Evolutionary conservation across 768 basidiomycete species (phyloP).

Genomic region (Mycena rebaudengoi): DNA sequence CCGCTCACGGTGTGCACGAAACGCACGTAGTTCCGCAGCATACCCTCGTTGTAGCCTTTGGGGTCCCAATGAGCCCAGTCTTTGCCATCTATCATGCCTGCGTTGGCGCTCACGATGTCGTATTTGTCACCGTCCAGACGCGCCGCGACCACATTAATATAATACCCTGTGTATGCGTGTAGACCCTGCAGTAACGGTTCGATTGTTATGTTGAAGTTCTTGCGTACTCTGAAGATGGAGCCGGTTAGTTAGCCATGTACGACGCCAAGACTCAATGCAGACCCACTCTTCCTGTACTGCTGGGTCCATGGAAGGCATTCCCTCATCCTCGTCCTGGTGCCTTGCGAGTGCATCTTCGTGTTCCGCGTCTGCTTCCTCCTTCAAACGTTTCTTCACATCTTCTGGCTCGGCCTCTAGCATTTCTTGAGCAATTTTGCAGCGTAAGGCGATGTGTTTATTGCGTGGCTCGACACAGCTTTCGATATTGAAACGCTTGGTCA

Average conservation of each 20-base stretch:
- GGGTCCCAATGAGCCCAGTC: constrained; percentile 3
- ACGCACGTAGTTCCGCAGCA: not conserved
- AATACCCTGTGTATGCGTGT: not conserved
- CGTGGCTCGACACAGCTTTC: not conserved
- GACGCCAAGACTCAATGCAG: not conserved
- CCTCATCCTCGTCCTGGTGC: not conserved
- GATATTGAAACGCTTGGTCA: not conserved
- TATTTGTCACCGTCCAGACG: not conserved
- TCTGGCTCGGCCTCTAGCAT: not conserved
- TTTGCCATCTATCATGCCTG: not conserved
- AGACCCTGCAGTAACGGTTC: not conserved
- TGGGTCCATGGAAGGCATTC: not conserved
- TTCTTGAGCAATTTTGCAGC: not conserved
- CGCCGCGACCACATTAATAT: not conserved
- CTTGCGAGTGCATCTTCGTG: not conserved
- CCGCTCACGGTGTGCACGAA: not conserved
- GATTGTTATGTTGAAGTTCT: not conserved
- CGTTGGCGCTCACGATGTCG: not conserved
- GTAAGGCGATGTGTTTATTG: not conserved
- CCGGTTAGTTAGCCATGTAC: not conserved
- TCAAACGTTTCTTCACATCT: not conserved
- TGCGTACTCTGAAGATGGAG: not conserved
- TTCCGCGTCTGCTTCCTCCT: not conserved
- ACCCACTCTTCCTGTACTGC: not conserved
- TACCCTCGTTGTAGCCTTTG: not conserved